Evolutionary conservation across 805 yeast genomes (phyloP).

Genomic region (Zygotorulaspora chibaensis): DNA sequence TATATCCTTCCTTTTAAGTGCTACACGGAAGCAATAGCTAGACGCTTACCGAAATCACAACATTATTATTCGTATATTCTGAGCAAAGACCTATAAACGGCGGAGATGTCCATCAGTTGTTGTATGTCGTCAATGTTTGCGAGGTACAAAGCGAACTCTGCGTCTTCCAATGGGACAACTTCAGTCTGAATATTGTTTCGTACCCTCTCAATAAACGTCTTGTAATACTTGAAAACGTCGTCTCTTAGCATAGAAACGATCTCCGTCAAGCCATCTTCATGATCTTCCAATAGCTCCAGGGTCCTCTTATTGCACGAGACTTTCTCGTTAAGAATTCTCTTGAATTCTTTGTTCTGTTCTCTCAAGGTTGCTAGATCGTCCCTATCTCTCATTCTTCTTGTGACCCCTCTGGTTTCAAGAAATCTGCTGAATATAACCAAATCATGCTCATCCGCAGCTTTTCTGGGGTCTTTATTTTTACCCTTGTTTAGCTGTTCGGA

Average conservation of each 20-base stretch:
- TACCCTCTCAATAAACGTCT: constrained; percentile 8
- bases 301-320: constrained; percentile 12
- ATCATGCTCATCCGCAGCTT: constrained; percentile 11
- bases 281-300: constrained; percentile 16
- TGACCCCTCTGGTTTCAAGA: constrained; percentile 4
- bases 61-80: constrained; percentile 9
- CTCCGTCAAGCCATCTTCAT: constrained; percentile 19
- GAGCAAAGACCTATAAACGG: constrained; percentile 17
- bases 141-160: constrained; percentile 21
- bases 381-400: not conserved
- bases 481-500: constrained; percentile 16
- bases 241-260: constrained; percentile 19
- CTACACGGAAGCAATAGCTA: too few species aligned
- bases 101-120: constrained; percentile 19
- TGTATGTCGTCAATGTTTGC: constrained; percentile 20
- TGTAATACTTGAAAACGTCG: constrained; percentile 19
- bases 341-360: constrained; percentile 16
- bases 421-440: constrained; percentile 19
- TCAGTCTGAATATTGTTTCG: constrained; percentile 14
- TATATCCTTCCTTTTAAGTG: too few species aligned
- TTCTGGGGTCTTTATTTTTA: constrained; percentile 2
- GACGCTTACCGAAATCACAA: too few species aligned
- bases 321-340: constrained; percentile 11
- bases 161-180: constrained; percentile 18
- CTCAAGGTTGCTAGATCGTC: constrained; percentile 4